Percentiles rank a stretch among this genome's conserved stretches.
These are phyloP conservation scores for Articulospora tetracladia DNA, from an alignment of 495 filamentous ascomycete species.

Conservation along the genomic window DNA sequence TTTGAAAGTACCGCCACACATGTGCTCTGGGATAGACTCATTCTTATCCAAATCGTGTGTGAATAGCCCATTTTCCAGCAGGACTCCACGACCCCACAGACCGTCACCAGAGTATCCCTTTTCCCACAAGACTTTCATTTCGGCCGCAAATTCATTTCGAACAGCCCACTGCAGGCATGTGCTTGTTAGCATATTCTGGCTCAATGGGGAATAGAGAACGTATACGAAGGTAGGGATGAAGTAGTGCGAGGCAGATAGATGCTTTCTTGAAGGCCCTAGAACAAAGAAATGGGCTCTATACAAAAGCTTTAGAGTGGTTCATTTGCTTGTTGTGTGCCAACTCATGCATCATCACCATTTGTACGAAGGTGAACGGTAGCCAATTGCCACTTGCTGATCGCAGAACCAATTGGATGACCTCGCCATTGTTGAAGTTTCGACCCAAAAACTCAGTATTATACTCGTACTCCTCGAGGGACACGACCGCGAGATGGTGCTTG, in stretches of 20 bases:
- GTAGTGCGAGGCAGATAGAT: neutral
- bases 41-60: constrained; percentile 46
- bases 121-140: constrained; percentile 61
- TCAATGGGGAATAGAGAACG: too few relatives aligned
- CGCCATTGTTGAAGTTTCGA: constrained; percentile 83
- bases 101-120: constrained; percentile 71
- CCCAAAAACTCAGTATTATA: constrained; percentile 64
- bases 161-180: too few relatives aligned
- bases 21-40: constrained; percentile 54
- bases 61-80: constrained; percentile 54
- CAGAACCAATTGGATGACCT: constrained; percentile 75
- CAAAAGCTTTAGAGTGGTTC: constrained; percentile 61
- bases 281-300: too few relatives aligned
- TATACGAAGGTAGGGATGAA: too few relatives aligned
- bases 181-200: too few relatives aligned
- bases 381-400: constrained; percentile 58
- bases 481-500: constrained; percentile 60
- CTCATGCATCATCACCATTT: constrained; percentile 85
- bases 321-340: constrained; percentile 80
- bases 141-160: constrained; percentile 58
- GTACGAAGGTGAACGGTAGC: constrained; percentile 71
- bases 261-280: too few relatives aligned
- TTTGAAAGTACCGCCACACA: constrained; percentile 68
- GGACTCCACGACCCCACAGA: constrained; percentile 65
- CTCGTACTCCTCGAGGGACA: constrained; percentile 72